Percentiles rank a stretch among this genome's conserved stretches.
These are phyloP conservation scores for Tetrapyrgos nigripes DNA, from an alignment of 1,284 basidiomycete genomes.

Conservation along the genomic window DNA sequence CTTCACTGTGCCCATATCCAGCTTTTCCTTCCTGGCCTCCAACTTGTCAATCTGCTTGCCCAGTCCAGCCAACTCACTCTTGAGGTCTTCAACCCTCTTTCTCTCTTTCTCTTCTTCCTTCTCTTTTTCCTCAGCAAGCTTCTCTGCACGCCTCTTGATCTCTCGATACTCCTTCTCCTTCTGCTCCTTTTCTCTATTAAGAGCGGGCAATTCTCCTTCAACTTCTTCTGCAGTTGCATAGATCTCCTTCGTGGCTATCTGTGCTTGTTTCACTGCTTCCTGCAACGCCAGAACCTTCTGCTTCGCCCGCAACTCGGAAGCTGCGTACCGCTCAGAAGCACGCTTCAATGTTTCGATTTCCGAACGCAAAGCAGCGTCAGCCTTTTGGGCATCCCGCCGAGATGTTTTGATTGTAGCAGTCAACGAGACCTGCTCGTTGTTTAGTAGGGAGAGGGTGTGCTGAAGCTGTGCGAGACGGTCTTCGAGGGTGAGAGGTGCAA, in stretches of 20 bases:
- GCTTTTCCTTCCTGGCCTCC: constrained; percentile 56
- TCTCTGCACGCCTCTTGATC: constrained; percentile 53
- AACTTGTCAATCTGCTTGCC: constrained; percentile 60
- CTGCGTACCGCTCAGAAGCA: constrained; percentile 70
- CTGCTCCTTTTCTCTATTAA: constrained; percentile 47
- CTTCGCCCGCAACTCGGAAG: constrained; percentile 67
- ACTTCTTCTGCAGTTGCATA: constrained; percentile 56
- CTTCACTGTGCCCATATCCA: constrained; percentile 53
- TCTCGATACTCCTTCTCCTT: constrained; percentile 54
- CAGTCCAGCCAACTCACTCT: constrained; percentile 50
- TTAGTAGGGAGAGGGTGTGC: constrained; percentile 59
- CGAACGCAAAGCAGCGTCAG: constrained; percentile 70
- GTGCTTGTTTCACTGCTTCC: constrained; percentile 75
- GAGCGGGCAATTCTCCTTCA: constrained; percentile 56
- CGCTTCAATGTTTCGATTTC: constrained; percentile 80
- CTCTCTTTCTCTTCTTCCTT: constrained; percentile 60
- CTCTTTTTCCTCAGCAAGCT: constrained; percentile 48
- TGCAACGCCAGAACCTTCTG: constrained; percentile 81
- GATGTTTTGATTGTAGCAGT: constrained; percentile 68
- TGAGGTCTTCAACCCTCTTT: constrained; percentile 64
- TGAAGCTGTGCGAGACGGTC: constrained; percentile 68
- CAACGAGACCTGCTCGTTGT: constrained; percentile 65
- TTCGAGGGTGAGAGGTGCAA: constrained; percentile 51
- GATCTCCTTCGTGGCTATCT: constrained; percentile 61
- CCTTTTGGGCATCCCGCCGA: constrained; percentile 76